Evolutionary conservation across 768 basidiomycete species (phyloP).

Genomic region (Pulveroboletus sp.): DNA sequence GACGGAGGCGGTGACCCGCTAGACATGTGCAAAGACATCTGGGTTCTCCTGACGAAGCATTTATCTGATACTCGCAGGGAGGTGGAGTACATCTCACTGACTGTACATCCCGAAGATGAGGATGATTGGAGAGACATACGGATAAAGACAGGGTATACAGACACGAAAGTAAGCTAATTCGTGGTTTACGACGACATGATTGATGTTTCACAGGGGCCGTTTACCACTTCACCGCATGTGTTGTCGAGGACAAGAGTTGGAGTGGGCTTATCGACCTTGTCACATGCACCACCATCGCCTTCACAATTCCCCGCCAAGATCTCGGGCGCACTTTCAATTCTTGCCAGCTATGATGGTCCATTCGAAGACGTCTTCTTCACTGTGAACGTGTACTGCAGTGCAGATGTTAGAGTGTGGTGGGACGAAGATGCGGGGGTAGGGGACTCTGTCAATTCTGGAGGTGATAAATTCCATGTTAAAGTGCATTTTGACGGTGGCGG

Average conservation of each 20-base stretch:
- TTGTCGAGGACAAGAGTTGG: conserved; percentile 24
- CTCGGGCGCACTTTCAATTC: conserved; percentile 45
- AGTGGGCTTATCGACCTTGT: conserved; percentile 23
- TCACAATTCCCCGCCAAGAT: conserved; percentile 20
- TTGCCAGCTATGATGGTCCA: conserved; percentile 66
- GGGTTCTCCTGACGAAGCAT: conserved; percentile 81
- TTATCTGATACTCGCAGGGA: conserved; percentile 51
- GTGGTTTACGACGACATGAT: not conserved
- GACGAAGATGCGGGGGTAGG: conserved; percentile 33
- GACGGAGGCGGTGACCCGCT: not conserved
- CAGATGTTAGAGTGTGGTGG: conserved; percentile 40
- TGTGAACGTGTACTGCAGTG: conserved; percentile 47
- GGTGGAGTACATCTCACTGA: conserved; percentile 65
- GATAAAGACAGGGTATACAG: conserved; percentile 29
- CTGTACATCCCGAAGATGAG: conserved; percentile 40
- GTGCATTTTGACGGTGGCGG: conserved; percentile 2
- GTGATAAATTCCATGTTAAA: conserved; percentile 10
- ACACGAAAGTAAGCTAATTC: conserved; percentile 33
- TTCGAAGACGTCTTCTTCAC: conserved; percentile 61
- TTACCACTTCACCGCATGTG: conserved; percentile 44
- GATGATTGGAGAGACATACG: conserved; percentile 21
- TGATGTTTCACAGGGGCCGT: conserved; percentile 32
- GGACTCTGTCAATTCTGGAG: not conserved
- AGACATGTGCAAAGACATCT: conserved; percentile 48
- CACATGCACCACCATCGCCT: not conserved